These are phyloP conservation scores for Alternaria sp. DNA, from an alignment of 2,329 filamentous ascomycete genomes.

Conservation along the genomic window DNA sequence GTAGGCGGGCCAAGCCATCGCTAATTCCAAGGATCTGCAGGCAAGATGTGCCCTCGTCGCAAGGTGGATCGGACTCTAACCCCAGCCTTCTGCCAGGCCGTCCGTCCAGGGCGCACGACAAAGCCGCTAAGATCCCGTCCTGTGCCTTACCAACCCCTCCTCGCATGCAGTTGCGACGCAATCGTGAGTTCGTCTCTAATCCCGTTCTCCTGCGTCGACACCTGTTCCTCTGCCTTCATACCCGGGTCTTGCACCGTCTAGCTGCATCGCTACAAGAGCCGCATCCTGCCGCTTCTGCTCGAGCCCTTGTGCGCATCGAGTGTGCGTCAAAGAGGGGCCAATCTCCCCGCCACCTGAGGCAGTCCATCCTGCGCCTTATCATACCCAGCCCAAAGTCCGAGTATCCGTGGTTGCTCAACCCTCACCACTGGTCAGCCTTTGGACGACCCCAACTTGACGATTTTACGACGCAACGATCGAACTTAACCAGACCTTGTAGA, in stretches of 20 bases:
- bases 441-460: constrained; percentile 22
- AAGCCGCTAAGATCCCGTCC: constrained; percentile 37
- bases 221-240: constrained; percentile 27
- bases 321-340: constrained; percentile 32
- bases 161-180: constrained; percentile 43
- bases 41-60: constrained; percentile 23
- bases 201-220: constrained; percentile 33
- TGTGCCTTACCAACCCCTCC: constrained; percentile 37
- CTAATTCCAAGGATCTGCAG: constrained; percentile 25
- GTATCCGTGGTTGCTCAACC: constrained; percentile 36
- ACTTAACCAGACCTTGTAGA: constrained; percentile 5
- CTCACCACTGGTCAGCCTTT: constrained; percentile 26
- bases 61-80: constrained; percentile 41
- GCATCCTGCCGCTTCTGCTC: constrained; percentile 38
- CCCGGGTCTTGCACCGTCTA: constrained; percentile 32
- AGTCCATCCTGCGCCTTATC: constrained; percentile 35
- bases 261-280: constrained; percentile 31
- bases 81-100: constrained; percentile 38
- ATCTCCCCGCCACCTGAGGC: constrained; percentile 33
- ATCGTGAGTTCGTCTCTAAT: constrained; percentile 36
- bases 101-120: constrained; percentile 34
- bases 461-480: constrained; percentile 26
- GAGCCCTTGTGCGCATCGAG: constrained; percentile 40
- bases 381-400: constrained; percentile 38
- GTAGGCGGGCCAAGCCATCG: constrained; percentile 16